phyloP scores from a whole-genome alignment of 208 protist genomes.

The Wallacemonas sp. region DNA sequence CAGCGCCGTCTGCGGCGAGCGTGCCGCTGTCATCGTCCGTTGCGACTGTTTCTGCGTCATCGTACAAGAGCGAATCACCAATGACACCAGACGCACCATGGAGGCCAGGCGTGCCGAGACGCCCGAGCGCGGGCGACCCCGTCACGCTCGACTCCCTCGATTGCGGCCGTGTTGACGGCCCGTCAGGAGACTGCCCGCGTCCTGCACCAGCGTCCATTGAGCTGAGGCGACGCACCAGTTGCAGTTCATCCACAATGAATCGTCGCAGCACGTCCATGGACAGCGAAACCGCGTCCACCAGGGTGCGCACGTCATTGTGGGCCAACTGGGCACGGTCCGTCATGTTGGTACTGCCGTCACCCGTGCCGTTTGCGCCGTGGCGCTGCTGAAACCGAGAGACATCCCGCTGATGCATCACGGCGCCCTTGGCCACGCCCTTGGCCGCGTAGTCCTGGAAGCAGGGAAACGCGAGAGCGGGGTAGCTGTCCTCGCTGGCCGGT shows the following conservation, averaged over 20 bases:
- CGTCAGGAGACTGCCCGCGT: constrained; percentile 15
- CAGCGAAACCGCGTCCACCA: neutral
- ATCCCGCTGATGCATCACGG: constrained; percentile 6
- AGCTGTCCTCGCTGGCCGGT: constrained; percentile 2
- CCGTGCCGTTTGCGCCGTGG: neutral
- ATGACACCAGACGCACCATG: neutral
- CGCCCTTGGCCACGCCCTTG: neutral
- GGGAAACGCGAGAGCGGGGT: constrained; percentile 9
- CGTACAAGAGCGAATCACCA: constrained; percentile 12
- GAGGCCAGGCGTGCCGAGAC: constrained; percentile 8
- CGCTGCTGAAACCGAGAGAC: neutral
- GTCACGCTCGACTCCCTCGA: constrained; percentile 46
- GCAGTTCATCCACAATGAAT: constrained; percentile 64
- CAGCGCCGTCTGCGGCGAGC: constrained; percentile 8
- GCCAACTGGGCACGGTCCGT: too few relatives aligned
- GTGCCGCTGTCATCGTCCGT: constrained; percentile 31
- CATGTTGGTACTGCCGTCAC: too few relatives aligned
- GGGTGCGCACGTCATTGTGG: neutral
- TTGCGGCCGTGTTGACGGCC: constrained; percentile 14
- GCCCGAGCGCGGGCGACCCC: constrained; percentile 28
- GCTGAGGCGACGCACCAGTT: constrained; percentile 39
- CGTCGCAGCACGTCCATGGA: constrained; percentile 44
- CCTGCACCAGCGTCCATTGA: constrained; percentile 10
- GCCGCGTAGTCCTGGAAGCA: constrained; percentile 10
- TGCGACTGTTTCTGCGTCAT: constrained; percentile 35